Conservation (phyloP, 2,329 filamentous ascomycete genomes). For the Pseudopyrenochaeta lycopersici region DNA sequence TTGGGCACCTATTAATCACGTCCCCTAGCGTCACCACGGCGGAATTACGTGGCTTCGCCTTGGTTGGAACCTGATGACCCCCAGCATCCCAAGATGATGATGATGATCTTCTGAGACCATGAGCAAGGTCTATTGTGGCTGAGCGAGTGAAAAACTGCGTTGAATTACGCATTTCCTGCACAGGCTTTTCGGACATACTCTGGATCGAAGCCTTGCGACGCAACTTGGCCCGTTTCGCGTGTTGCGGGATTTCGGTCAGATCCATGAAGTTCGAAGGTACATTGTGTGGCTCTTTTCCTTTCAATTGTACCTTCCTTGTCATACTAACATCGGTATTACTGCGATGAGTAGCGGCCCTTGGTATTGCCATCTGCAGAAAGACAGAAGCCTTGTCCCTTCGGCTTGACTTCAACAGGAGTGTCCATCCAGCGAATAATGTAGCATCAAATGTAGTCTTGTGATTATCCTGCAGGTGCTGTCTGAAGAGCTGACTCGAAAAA, state of each 20-base stretch:
- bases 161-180: slow-evolving; percentile 20
- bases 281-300: neutral
- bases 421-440: slow-evolving; percentile 35
- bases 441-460: slow-evolving; percentile 30
- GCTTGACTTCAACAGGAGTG: slow-evolving; percentile 32
- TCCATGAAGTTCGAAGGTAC: slow-evolving; percentile 35
- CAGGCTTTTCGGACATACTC: slow-evolving; percentile 13
- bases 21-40: slow-evolving; percentile 18
- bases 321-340: slow-evolving; percentile 24
- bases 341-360: slow-evolving; percentile 9
- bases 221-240: slow-evolving; percentile 17
- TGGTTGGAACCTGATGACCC: neutral
- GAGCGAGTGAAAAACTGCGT: slow-evolving; percentile 22
- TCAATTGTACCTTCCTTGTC: slow-evolving; percentile 1
- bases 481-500: slow-evolving; percentile 36
- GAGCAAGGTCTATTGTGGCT: slow-evolving; percentile 23
- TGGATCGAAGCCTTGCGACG: slow-evolving; percentile 29
- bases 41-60: slow-evolving; percentile 12
- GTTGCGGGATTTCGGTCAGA: slow-evolving; percentile 21
- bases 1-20: slow-evolving; percentile 14
- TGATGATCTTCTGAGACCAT: slow-evolving; percentile 4
- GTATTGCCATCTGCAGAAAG: slow-evolving; percentile 20
- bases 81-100: neutral
- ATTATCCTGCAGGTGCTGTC: slow-evolving; percentile 37
- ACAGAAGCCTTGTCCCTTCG: slow-evolving; percentile 24